Evolutionary conservation across 2,329 filamentous ascomycete species (phyloP).

Genomic region (Plenodomus lindquistii): DNA sequence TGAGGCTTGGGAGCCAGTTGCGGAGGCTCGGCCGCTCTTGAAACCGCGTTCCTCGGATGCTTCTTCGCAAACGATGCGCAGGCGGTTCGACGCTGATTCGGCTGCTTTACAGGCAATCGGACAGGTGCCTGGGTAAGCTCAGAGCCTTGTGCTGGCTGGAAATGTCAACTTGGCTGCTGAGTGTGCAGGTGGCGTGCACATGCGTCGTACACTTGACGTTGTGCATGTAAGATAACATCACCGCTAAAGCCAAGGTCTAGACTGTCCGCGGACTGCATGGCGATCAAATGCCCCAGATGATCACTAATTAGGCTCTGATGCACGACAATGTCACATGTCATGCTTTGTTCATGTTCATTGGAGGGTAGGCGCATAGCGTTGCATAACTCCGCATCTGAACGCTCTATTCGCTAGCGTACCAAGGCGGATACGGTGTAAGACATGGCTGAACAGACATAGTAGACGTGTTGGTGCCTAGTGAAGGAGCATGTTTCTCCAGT

Average conservation of each 20-base stretch:
- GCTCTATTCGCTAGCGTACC: not conserved
- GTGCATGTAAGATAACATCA: not conserved
- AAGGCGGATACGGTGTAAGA: not conserved
- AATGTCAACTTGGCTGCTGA: too few relatives aligned
- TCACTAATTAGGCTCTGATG: not conserved
- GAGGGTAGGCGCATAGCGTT: not conserved
- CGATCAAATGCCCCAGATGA: not conserved
- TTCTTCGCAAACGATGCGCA: constrained; percentile 11
- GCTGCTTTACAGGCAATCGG: not conserved
- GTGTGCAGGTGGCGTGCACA: too few relatives aligned
- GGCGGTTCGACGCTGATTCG: not conserved
- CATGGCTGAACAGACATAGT: not conserved
- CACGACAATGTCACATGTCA: not conserved
- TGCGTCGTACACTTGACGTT: too few relatives aligned
- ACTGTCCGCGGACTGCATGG: not conserved
- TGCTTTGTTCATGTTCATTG: not conserved
- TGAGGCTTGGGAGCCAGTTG: constrained; percentile 4
- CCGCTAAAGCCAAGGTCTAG: not conserved
- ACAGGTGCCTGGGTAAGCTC: too few relatives aligned
- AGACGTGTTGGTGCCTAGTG: not conserved
- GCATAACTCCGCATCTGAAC: not conserved
- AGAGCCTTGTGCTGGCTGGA: too few relatives aligned
- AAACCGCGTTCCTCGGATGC: constrained; percentile 3
- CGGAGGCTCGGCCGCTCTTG: constrained; percentile 13
- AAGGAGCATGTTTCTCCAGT: not conserved